A percentile compares a stretch with the other conserved stretches of the same genome.
These are phyloP conservation scores for Metschnikowia vanudenii DNA, from an alignment of 805 yeast genomes.

Conservation along the genomic window DNA sequence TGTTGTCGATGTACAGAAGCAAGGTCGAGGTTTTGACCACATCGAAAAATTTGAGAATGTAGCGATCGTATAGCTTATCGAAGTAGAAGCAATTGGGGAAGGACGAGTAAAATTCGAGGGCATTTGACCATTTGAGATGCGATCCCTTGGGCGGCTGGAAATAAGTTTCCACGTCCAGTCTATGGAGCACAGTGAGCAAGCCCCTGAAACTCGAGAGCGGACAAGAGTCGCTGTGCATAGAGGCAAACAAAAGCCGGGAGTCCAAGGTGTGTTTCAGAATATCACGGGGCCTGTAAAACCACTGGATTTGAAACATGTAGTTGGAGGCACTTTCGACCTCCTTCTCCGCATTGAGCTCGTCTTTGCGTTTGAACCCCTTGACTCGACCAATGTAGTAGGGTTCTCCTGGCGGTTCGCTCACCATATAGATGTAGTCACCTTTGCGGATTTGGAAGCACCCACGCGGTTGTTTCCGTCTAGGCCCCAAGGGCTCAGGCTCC, in stretches of 20 bases:
- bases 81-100: slow-evolving; percentile 77
- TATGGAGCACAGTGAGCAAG: slow-evolving; percentile 64
- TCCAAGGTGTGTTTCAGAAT: slow-evolving; percentile 66
- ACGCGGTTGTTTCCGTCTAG: slow-evolving; percentile 19
- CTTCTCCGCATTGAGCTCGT: slow-evolving; percentile 6
- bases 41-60: slow-evolving; percentile 80
- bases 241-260: slow-evolving; percentile 74
- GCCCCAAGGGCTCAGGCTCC: slow-evolving; percentile 7
- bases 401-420: slow-evolving; percentile 91
- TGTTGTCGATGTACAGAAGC: slow-evolving; percentile 26
- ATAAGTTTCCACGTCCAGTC: slow-evolving; percentile 57
- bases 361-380: slow-evolving; percentile 54
- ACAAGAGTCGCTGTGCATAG: slow-evolving; percentile 83
- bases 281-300: slow-evolving; percentile 90
- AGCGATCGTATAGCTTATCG: slow-evolving; percentile 80
- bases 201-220: slow-evolving; percentile 79
- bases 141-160: slow-evolving; percentile 15
- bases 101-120: slow-evolving; percentile 50
- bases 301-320: slow-evolving; percentile 69
- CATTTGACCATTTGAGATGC: slow-evolving; percentile 12
- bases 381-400: slow-evolving; percentile 88
- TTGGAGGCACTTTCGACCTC: slow-evolving; percentile 39
- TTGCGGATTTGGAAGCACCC: slow-evolving; percentile 36
- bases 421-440: slow-evolving; percentile 74
- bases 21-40: slow-evolving; percentile 62